Base-by-base conservation (phyloP, 1,139 yeast species). In the Suhomyces chickasaworum region DNA sequence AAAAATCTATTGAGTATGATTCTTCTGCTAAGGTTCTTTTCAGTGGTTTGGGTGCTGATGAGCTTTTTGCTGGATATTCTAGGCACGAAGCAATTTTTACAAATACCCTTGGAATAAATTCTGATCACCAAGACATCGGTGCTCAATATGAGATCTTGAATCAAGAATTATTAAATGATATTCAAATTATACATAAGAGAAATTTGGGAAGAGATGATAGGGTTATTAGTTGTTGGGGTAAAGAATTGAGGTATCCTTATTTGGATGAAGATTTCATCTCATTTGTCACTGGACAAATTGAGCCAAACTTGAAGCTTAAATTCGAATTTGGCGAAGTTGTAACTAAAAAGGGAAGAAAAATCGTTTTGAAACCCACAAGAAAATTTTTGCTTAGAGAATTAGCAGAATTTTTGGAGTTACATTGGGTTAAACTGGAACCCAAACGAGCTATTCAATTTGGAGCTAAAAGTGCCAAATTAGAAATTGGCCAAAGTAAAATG, bases 21-120 rank as follows among this genome's bases (percentile, higher is more conserved):
- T 79, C 91, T 13, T 61, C 65, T 7, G 80, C 89, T 9, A 81
- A 83, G 53, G 96, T 91, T 0, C 66, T 91, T 9, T 72, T 95
- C 36, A 88, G 96, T 48, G 99, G 99, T 0, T 73, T 93, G n/a
- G 99, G 99, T 1, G 99, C 99, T 0, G 99, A 93, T 66, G 99
- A 93, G 65, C 69, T 80, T 23, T 90, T 87, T 70, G 99, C 96
- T 0, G 99, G 99, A 0, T 93, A 93, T 63, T 87, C 89, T 1
- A 67, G 95, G 32, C 95, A 88, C 59, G 83, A 81, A 46, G 68
- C 81, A 29, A 61, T 79, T 1, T 79, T 80, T 55, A 66, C 50
- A 41, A 41, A 47, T 29, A 37, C 31, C 10, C 35, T 54, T 8
- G 36, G 9, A 18, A 60, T 55, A 22, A 60, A 60, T 1, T 54